Conservation (phyloP, 2,329 filamentous ascomycete genomes). For the Xylariaceae sp. region DNA sequence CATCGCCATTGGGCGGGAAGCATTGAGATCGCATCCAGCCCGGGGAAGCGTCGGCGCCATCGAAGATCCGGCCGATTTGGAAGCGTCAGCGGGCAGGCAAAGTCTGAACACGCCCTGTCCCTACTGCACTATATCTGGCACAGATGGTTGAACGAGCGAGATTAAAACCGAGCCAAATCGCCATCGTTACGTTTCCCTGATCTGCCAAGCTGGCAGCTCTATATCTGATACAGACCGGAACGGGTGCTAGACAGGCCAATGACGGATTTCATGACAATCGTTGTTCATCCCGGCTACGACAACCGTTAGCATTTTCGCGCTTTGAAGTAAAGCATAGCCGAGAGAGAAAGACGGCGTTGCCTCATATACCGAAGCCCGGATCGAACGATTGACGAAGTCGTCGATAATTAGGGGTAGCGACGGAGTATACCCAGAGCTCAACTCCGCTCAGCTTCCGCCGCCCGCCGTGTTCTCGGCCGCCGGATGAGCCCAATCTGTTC, state of each 20-base stretch:
- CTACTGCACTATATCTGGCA: background rate
- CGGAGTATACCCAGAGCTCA: background rate
- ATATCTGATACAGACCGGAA: background rate
- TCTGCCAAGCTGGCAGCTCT: background rate
- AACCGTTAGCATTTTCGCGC: background rate
- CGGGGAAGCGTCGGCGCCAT: background rate
- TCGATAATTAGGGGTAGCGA: background rate
- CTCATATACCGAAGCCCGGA: background rate
- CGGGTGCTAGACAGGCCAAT: background rate
- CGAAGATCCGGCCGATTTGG: background rate
- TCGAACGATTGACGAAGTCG: background rate
- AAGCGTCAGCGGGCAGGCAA: background rate
- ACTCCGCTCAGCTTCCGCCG: background rate
- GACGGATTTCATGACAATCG: background rate
- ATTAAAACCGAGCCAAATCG: background rate
- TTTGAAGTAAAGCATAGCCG: background rate
- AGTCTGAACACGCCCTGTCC: background rate
- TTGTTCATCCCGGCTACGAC: background rate
- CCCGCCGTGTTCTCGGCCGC: background rate
- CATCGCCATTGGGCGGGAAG: background rate
- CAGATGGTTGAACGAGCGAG: conserved; percentile 5
- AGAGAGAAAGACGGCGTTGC: background rate
- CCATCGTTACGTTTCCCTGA: background rate
- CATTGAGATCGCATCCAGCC: conserved; percentile 1
- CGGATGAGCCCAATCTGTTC: background rate